Conservation (phyloP, 345 rosid species). For the Cardamine chenopodiifolia region DNA sequence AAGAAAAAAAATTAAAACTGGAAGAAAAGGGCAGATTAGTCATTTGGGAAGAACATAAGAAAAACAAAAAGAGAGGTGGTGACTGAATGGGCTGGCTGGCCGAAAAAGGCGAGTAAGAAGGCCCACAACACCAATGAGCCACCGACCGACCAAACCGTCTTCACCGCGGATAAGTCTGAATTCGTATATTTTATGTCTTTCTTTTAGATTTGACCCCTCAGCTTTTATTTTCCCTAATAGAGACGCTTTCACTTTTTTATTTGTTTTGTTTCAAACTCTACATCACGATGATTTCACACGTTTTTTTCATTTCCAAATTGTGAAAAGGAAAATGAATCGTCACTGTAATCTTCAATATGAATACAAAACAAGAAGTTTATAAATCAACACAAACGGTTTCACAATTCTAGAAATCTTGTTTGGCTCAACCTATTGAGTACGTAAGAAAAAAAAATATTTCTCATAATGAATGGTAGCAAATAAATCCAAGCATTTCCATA, state of each 20-base stretch:
- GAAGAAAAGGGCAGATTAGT: conserved; percentile 35
- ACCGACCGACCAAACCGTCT: conserved; percentile 90
- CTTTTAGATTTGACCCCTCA: conserved; percentile 41
- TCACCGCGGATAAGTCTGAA: not conserved
- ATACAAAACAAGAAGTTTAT: not conserved
- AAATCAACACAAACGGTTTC: not conserved
- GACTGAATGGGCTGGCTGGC: conserved; percentile 43
- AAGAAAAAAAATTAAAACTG: not conserved
- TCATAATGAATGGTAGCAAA: not conserved
- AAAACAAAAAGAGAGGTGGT: conserved; percentile 37
- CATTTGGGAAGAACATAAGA: conserved; percentile 11
- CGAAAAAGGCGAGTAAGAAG: conserved; percentile 46
- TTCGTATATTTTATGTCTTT: not conserved
- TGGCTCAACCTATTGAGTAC: not conserved
- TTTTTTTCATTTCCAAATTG: not conserved
- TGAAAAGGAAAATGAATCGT: conserved; percentile 16
- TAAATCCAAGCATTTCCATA: not conserved
- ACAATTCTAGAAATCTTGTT: not conserved
- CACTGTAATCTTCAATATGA: not conserved
- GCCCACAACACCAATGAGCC: conserved; percentile 42
- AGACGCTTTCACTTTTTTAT: not conserved
- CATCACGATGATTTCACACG: conserved; percentile 9
- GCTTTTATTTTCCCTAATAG: conserved; percentile 15
- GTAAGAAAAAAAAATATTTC: not conserved
- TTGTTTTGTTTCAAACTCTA: conserved; percentile 15